phyloP scores from a whole-genome alignment of 495 filamentous ascomycete genomes.

The Aspergillus sclerotiicarbonarius region DNA sequence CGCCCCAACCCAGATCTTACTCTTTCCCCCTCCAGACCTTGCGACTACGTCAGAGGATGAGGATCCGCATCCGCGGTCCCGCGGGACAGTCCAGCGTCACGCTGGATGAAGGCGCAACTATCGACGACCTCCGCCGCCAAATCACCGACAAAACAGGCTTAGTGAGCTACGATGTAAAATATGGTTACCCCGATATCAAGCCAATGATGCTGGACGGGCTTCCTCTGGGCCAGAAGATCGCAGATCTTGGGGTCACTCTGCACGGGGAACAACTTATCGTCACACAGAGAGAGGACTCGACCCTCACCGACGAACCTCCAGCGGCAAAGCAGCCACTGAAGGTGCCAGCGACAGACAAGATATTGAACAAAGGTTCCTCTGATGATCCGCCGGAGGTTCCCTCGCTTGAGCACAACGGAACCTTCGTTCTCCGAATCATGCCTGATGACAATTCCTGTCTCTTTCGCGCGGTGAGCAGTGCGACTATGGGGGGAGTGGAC shows the following conservation, averaged over 20 bases:
- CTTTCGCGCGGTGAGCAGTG: slow-evolving; percentile 83
- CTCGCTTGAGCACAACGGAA: slow-evolving; percentile 59
- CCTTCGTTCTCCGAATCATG: slow-evolving; percentile 86
- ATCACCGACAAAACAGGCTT: slow-evolving; percentile 56
- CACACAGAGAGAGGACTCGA: slow-evolving; percentile 39
- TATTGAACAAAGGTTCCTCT: slow-evolving; percentile 16
- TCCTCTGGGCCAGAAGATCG: slow-evolving; percentile 44
- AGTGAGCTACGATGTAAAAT: slow-evolving; percentile 70
- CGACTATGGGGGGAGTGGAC: slow-evolving; percentile 69
- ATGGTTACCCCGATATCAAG: slow-evolving; percentile 75
- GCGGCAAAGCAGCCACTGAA: slow-evolving; percentile 19
- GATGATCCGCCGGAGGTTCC: slow-evolving; percentile 71
- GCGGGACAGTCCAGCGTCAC: slow-evolving; percentile 60
- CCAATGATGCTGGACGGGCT: slow-evolving; percentile 58
- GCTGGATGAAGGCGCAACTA: slow-evolving; percentile 61
- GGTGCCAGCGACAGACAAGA: too few relatives aligned
- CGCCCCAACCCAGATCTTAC: not conserved
- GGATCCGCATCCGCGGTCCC: slow-evolving; percentile 62
- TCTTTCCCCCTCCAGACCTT: not conserved
- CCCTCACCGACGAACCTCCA: slow-evolving; percentile 18
- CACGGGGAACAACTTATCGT: slow-evolving; percentile 84
- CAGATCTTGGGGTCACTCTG: slow-evolving; percentile 62
- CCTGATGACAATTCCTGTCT: slow-evolving; percentile 95
- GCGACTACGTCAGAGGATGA: slow-evolving; percentile 40
- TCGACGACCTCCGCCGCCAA: slow-evolving; percentile 56